phyloP scores from a whole-genome alignment of 805 yeast species.

The Isabelozyma heimii region DNA sequence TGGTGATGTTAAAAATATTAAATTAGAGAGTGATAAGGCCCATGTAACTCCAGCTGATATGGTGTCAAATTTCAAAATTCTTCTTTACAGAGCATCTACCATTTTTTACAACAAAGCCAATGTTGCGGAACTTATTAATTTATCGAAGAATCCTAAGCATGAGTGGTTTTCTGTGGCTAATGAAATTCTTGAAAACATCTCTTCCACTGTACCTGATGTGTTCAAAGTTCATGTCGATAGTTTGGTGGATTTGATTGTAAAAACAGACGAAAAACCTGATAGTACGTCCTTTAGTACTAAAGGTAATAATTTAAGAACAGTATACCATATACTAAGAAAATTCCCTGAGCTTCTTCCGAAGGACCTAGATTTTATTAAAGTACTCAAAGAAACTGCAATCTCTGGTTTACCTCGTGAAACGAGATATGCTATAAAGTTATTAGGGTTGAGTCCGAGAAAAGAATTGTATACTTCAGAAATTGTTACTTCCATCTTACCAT shows the following conservation, averaged over 20 bases:
- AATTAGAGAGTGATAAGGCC: conserved; percentile 22
- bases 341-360: conserved; percentile 47
- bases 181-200: conserved; percentile 56
- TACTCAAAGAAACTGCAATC: conserved; percentile 45
- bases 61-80: conserved; percentile 50
- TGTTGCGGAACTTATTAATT: conserved; percentile 50
- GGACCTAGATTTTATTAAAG: conserved; percentile 42
- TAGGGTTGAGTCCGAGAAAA: conserved; percentile 46
- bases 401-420: conserved; percentile 61
- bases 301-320: conserved; percentile 52
- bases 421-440: conserved; percentile 57
- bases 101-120: conserved; percentile 66
- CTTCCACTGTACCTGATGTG: conserved; percentile 59
- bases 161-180: conserved; percentile 40
- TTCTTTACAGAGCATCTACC: conserved; percentile 61
- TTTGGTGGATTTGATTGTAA: conserved; percentile 38
- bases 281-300: conserved; percentile 14
- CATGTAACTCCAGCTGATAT: conserved; percentile 47
- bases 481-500: conserved; percentile 47
- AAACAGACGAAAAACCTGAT: conserved; percentile 11
- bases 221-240: conserved; percentile 58
- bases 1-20: conserved; percentile 49
- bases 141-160: conserved; percentile 34
- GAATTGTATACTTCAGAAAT: conserved; percentile 40
- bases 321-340: conserved; percentile 55